phyloP scores from a whole-genome alignment of 2,329 filamentous ascomycete genomes.

The Cercospora nicotianae region DNA sequence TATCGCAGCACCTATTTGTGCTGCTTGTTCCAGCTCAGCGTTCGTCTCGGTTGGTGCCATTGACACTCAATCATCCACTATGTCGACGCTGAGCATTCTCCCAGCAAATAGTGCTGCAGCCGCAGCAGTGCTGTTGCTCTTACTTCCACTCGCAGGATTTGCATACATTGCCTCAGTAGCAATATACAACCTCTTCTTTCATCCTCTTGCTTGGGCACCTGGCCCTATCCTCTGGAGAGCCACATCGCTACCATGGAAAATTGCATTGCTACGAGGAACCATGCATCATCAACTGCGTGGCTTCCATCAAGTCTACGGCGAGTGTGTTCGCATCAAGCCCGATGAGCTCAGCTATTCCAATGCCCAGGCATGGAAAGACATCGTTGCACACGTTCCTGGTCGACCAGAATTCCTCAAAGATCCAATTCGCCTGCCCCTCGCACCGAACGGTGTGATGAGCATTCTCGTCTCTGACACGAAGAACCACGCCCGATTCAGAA shows the following conservation, averaged over 20 bases:
- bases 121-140: background rate
- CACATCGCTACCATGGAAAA: slow-evolving; percentile 1
- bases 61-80: background rate
- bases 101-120: background rate
- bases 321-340: slow-evolving; percentile 50
- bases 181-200: slow-evolving; percentile 14
- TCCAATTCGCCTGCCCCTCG: background rate
- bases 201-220: slow-evolving; percentile 9
- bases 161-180: slow-evolving; percentile 3
- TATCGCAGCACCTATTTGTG: background rate
- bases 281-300: slow-evolving; percentile 11
- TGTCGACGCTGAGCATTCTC: background rate
- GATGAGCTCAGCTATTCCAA: slow-evolving; percentile 50
- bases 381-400: slow-evolving; percentile 36
- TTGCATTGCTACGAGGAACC: slow-evolving; percentile 13
- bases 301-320: slow-evolving; percentile 44
- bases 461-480: background rate
- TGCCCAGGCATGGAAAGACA: slow-evolving; percentile 45
- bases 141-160: background rate
- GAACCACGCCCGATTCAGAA: background rate
- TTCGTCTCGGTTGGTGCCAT: background rate
- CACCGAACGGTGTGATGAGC: background rate
- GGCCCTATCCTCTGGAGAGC: slow-evolving; percentile 6
- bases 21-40: background rate
- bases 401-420: slow-evolving; percentile 24